Conservation (phyloP, 306 rosid genomes). For the Oxytropis ochrocephala region DNA sequence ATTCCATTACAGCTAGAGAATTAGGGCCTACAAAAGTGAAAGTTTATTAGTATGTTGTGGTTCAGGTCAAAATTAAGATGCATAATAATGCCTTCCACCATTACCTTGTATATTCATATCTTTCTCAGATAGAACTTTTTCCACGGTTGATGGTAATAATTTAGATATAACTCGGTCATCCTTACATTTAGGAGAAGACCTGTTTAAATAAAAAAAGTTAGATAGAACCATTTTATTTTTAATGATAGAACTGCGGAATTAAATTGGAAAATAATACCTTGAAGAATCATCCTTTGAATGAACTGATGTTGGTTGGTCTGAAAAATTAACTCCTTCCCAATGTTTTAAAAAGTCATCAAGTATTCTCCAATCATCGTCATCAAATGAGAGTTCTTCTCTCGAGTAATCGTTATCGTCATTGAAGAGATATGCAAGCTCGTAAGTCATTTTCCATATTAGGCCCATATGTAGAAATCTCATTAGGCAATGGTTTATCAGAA, state of each 20-base stretch:
- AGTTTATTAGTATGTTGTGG: not conserved
- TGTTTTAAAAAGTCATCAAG: slow-evolving; percentile 49
- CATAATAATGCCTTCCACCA: not conserved
- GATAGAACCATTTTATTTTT: not conserved
- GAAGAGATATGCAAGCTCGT: slow-evolving; percentile 51
- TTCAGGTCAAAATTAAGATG: not conserved
- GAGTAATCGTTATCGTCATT: slow-evolving; percentile 17
- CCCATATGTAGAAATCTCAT: slow-evolving; percentile 38
- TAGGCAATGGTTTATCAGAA: slow-evolving; percentile 25
- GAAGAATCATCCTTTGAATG: slow-evolving; percentile 33
- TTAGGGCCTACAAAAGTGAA: slow-evolving; percentile 41
- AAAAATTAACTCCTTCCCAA: slow-evolving; percentile 42
- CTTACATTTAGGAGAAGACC: slow-evolving; percentile 38
- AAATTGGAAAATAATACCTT: slow-evolving; percentile 40
- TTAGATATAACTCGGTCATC: slow-evolving; percentile 46
- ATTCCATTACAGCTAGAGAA: slow-evolving; percentile 39
- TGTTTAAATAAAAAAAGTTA: slow-evolving; percentile 11
- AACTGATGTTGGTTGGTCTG: slow-evolving; percentile 31
- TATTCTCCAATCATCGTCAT: no score
- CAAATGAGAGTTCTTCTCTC: slow-evolving; percentile 43
- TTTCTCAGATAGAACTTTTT: slow-evolving; percentile 50
- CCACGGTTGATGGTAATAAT: slow-evolving; percentile 46
- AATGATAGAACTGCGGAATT: not conserved
- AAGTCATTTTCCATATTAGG: slow-evolving; percentile 46
- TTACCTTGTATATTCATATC: slow-evolving; percentile 41